phyloP scores from a whole-genome alignment of 2,329 filamentous ascomycete genomes.

The Aspergillus piperis region DNA sequence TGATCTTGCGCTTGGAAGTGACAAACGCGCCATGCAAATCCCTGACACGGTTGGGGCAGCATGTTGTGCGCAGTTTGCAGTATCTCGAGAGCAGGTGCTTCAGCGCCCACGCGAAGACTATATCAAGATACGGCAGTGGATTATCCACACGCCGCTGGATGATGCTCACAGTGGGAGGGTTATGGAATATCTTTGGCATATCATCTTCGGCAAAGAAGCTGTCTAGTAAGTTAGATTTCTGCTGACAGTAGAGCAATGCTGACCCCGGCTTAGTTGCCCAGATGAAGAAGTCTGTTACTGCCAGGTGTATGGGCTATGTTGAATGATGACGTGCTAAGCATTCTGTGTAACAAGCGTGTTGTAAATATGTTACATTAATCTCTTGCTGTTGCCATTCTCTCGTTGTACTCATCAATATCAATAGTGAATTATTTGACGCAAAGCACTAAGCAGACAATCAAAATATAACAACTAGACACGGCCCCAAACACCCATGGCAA shows the following conservation, averaged over 20 bases:
- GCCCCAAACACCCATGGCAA: no score
- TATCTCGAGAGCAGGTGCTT: slow-evolving; percentile 56
- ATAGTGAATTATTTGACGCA: no score
- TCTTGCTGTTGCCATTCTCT: background rate
- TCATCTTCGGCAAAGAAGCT: slow-evolving; percentile 50
- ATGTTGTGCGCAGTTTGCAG: slow-evolving; percentile 70
- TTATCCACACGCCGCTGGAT: slow-evolving; percentile 56
- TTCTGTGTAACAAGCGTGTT: no score
- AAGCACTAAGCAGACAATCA: no score
- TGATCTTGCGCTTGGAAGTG: background rate
- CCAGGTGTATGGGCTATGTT: slow-evolving; percentile 40
- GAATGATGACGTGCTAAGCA: background rate
- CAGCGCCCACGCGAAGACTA: slow-evolving; percentile 56
- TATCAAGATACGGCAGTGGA: slow-evolving; percentile 59
- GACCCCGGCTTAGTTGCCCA: slow-evolving; percentile 24
- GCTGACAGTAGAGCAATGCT: background rate
- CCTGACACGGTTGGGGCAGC: slow-evolving; percentile 56
- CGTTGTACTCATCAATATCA: background rate
- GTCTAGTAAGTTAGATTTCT: slow-evolving; percentile 37
- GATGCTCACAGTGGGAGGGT: slow-evolving; percentile 62
- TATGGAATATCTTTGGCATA: slow-evolving; percentile 69
- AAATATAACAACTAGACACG: no score
- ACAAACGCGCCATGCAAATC: slow-evolving; percentile 38
- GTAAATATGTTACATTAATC: no score
- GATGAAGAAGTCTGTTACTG: slow-evolving; percentile 39